A percentile compares a stretch with the other conserved stretches of the same genome.
Conservation (phyloP, 108 stramenopile species). For the Nitzschia inconspicua region DNA sequence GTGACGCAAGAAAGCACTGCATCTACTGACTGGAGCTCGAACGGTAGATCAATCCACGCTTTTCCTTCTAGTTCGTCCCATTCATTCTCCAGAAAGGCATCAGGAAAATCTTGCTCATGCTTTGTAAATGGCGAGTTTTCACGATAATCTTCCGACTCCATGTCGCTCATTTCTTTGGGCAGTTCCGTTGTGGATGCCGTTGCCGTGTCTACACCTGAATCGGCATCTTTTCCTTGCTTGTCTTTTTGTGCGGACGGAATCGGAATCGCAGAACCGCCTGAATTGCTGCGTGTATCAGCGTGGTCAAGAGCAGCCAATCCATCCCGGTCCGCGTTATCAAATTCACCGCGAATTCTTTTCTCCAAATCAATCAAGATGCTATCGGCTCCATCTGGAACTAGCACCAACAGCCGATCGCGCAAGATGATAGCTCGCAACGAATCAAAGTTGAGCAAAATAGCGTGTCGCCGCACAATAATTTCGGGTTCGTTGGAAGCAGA, state of each 20-base stretch:
- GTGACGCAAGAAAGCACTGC: conserved; percentile 66
- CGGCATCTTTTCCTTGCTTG: too few relatives aligned
- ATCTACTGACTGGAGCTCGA: conserved; percentile 81
- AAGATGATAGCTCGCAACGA: conserved; percentile 81
- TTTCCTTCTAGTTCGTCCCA: conserved; percentile 68
- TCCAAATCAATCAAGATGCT: conserved; percentile 69
- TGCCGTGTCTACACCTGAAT: too few relatives aligned
- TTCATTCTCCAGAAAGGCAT: conserved; percentile 33
- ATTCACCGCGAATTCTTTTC: conserved; percentile 49
- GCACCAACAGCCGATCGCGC: conserved; percentile 69
- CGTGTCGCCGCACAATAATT: conserved; percentile 83
- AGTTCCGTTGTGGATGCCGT: too few relatives aligned
- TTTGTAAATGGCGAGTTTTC: too few relatives aligned
- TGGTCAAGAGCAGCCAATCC: too few relatives aligned
- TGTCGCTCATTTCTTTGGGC: conserved; percentile 17
- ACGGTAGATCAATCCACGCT: conserved; percentile 63
- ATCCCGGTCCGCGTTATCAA: background rate
- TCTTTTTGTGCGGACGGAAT: background rate
- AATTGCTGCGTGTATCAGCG: too few relatives aligned
- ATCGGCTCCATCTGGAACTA: conserved; percentile 88
- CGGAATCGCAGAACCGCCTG: background rate
- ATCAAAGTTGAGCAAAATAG: conserved; percentile 85
- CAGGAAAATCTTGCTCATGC: too few relatives aligned
- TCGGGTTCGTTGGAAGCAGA: conserved; percentile 83
- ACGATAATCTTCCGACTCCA: conserved; percentile 12